Evolutionary conservation across 345 rosid species (phyloP).

Genomic region (Corchorus olitorius): DNA sequence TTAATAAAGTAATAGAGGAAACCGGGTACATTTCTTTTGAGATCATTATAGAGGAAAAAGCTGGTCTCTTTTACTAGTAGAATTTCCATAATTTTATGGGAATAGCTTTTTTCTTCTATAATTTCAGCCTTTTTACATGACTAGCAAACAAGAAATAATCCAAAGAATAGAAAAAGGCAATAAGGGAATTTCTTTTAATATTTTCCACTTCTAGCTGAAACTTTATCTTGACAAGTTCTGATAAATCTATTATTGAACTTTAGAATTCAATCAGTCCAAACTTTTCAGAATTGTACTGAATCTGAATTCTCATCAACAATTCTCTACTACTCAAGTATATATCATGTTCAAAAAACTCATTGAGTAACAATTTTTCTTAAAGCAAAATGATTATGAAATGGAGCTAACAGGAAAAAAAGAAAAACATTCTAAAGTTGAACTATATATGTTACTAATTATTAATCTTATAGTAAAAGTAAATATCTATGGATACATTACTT

Average conservation of each 20-base stretch:
- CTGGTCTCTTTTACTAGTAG: not conserved
- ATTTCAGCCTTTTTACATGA: conserved; percentile 12
- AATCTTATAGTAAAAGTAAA: not conserved
- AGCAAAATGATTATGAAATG: not conserved
- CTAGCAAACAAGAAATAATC: conserved; percentile 23
- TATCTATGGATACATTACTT: too few relatives aligned
- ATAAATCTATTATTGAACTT: conserved; percentile 11
- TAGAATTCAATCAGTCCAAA: not conserved
- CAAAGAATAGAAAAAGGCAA: conserved; percentile 17
- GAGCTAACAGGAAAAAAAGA: not conserved
- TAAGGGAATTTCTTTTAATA: conserved; percentile 9
- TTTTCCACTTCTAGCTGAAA: conserved; percentile 7
- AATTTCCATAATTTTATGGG: not conserved
- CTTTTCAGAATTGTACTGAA: conserved; percentile 14
- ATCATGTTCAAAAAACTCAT: not conserved
- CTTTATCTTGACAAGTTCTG: conserved; percentile 17
- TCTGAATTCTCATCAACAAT: conserved; percentile 5
- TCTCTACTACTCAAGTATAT: not conserved
- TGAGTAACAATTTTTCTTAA: not conserved
- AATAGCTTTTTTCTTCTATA: not conserved
- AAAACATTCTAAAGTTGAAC: not conserved
- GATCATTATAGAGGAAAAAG: not conserved
- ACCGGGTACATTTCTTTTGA: not conserved
- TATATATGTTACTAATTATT: not conserved
- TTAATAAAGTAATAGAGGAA: not conserved